Conservation (phyloP, 495 filamentous ascomycete genomes). For the Aspergillus indologenus region DNA sequence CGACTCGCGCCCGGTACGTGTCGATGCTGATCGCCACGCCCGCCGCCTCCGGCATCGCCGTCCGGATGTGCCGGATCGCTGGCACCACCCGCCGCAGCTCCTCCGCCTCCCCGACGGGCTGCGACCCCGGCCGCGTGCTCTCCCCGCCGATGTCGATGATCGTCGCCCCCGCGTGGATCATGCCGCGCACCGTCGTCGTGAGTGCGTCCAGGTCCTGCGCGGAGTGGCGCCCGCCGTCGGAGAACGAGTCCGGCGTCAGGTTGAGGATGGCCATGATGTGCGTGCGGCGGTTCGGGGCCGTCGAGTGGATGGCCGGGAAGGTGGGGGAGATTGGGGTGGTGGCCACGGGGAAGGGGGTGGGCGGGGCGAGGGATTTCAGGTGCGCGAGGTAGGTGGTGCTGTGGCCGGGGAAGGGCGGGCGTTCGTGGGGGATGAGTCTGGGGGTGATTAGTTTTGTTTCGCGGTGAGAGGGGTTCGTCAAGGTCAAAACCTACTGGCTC, state of each 20-base stretch:
- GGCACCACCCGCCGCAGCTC: constrained; percentile 78
- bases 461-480: not conserved
- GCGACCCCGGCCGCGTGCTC: constrained; percentile 76
- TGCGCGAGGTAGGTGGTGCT: constrained; percentile 45
- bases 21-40: constrained; percentile 78
- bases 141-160: constrained; percentile 94
- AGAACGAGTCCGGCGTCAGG: constrained; percentile 95
- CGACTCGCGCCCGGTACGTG: constrained; percentile 86
- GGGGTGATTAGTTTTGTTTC: constrained; percentile 1
- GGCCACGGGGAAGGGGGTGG: constrained; percentile 51
- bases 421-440: constrained; percentile 63
- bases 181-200: constrained; percentile 49
- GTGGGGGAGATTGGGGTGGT: constrained; percentile 65
- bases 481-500: constrained; percentile 62
- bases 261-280: constrained; percentile 93
- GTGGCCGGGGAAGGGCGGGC: constrained; percentile 39
- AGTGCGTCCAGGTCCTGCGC: constrained; percentile 37
- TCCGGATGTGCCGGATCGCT: constrained; percentile 68
- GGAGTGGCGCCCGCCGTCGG: constrained; percentile 72
- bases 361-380: constrained; percentile 61
- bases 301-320: constrained; percentile 59
- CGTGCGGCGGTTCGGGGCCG: constrained; percentile 63
- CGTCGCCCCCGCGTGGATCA: constrained; percentile 65
- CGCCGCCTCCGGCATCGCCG: constrained; percentile 54
- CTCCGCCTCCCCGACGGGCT: constrained; percentile 62